Evolutionary conservation across 1,139 yeast genomes (phyloP).

Genomic region (Suhomyces anneliseae): DNA sequence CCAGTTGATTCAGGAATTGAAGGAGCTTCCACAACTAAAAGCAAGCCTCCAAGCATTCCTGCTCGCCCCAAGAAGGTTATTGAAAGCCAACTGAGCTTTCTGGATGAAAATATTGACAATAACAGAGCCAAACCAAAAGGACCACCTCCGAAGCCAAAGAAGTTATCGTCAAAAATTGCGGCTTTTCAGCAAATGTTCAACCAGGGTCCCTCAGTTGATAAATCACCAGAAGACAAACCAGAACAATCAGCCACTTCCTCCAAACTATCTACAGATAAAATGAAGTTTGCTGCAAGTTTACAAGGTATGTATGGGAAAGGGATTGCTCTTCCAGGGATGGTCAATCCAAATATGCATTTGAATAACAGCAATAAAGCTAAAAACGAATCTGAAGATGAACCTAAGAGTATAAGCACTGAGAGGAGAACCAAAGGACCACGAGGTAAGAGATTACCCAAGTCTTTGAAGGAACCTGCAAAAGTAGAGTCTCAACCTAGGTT

Average conservation of each 20-base stretch:
- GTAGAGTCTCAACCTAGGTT: slow-evolving; percentile 34
- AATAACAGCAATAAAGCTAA: slow-evolving; percentile 67
- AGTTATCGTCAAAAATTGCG: slow-evolving; percentile 73
- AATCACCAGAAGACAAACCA: slow-evolving; percentile 12
- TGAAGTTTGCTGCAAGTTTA: slow-evolving; percentile 54
- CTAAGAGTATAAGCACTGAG: slow-evolving; percentile 3
- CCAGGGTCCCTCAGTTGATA: no score
- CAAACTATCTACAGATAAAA: slow-evolving; percentile 34
- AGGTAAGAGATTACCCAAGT: slow-evolving; percentile 72
- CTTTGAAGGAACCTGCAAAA: slow-evolving; percentile 48
- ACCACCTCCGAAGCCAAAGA: slow-evolving; percentile 74
- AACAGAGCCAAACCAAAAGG: slow-evolving; percentile 24
- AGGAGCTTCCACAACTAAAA: neutral
- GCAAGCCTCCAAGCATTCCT: slow-evolving; percentile 5
- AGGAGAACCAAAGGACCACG: slow-evolving; percentile 72
- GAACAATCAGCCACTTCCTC: slow-evolving; percentile 9
- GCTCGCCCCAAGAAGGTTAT: slow-evolving; percentile 7
- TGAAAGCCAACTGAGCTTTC: no score
- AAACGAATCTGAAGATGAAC: slow-evolving; percentile 37
- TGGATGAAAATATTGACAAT: neutral
- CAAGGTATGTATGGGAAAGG: slow-evolving; percentile 58
- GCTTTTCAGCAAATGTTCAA: slow-evolving; percentile 73
- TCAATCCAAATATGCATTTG: slow-evolving; percentile 26
- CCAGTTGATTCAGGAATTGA: neutral
- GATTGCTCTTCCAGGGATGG: slow-evolving; percentile 67